These are phyloP conservation scores for Chimonanthus praecox DNA, from an alignment of 164 flowering plant species.

Conservation along the genomic window DNA sequence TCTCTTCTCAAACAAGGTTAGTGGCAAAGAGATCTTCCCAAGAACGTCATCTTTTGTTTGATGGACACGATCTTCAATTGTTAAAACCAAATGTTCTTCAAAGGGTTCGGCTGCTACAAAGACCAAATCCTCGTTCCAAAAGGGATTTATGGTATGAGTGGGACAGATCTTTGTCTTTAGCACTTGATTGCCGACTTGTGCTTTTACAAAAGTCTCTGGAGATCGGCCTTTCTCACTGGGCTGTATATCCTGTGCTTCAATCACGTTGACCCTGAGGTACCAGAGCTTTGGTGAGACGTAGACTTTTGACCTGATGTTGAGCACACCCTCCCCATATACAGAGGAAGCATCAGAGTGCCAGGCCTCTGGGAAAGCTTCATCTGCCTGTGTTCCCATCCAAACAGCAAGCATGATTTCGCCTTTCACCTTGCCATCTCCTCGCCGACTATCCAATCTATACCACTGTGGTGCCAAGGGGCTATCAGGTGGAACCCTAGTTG, in stretches of 20 bases:
- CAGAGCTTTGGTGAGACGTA: constrained; percentile 89
- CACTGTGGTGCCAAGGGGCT: constrained; percentile 95
- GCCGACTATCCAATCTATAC: constrained; percentile 65
- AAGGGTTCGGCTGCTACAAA: constrained; percentile 89
- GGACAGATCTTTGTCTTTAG: constrained; percentile 57
- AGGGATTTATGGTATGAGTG: constrained; percentile 47
- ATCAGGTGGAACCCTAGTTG: constrained; percentile 86
- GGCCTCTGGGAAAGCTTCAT: constrained; percentile 87
- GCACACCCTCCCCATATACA: constrained; percentile 73
- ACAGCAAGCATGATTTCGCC: constrained; percentile 87
- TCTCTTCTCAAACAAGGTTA: constrained; percentile 51
- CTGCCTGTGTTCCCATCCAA: constrained; percentile 93
- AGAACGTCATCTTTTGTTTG: constrained; percentile 53
- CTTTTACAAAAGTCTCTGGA: constrained; percentile 62
- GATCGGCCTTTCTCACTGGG: constrained; percentile 44
- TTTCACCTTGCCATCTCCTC: constrained; percentile 48
- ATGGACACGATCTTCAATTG: constrained; percentile 51
- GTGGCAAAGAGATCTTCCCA: constrained; percentile 43
- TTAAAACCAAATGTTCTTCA: constrained; percentile 56
- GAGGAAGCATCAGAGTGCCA: constrained; percentile 86
- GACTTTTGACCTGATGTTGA: constrained; percentile 71
- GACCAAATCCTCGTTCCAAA: constrained; percentile 80
- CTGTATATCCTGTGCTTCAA: constrained; percentile 82
- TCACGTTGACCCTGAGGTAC: constrained; percentile 86
- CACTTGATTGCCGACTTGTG: constrained; percentile 63